Percentiles rank a stretch among this genome's conserved stretches.
These are phyloP conservation scores for Grosmannia penicillata DNA, from an alignment of 2,329 filamentous ascomycete species.

Conservation along the genomic window DNA sequence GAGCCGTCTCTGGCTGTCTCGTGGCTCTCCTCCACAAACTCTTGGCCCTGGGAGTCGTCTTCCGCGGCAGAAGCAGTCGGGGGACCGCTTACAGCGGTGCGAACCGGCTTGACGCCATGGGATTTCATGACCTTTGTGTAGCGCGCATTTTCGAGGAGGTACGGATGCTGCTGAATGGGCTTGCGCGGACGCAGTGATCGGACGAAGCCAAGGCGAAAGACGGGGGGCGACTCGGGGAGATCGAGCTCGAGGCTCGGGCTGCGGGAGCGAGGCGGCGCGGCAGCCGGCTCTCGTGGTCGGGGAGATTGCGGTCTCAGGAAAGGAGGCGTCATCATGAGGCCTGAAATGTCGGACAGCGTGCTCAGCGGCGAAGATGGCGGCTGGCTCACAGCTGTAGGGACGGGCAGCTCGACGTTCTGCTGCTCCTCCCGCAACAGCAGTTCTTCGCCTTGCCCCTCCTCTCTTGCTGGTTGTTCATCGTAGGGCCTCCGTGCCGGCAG, in stretches of 20 bases:
- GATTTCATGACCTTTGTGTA: constrained; percentile 38
- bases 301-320: constrained; percentile 2
- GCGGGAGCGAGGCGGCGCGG: not conserved
- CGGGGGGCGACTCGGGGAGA: constrained; percentile 10
- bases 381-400: not conserved
- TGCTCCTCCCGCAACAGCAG: too few relatives aligned
- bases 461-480: too few relatives aligned
- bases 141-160: constrained; percentile 38
- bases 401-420: not conserved
- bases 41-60: constrained; percentile 31
- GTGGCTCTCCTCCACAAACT: constrained; percentile 28
- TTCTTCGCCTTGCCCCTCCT: too few relatives aligned
- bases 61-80: constrained; percentile 15
- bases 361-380: constrained; percentile 6
- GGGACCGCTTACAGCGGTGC: constrained; percentile 20
- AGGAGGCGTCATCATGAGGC: not conserved
- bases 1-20: not conserved
- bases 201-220: constrained; percentile 17
- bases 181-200: constrained; percentile 43
- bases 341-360: constrained; percentile 3
- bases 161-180: constrained; percentile 46
- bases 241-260: constrained; percentile 1
- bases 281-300: not conserved
- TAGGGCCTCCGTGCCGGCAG: too few relatives aligned
- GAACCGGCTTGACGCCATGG: constrained; percentile 38